phyloP scores from a whole-genome alignment of 2,329 filamentous ascomycete genomes.

The Penicillium sp. region DNA sequence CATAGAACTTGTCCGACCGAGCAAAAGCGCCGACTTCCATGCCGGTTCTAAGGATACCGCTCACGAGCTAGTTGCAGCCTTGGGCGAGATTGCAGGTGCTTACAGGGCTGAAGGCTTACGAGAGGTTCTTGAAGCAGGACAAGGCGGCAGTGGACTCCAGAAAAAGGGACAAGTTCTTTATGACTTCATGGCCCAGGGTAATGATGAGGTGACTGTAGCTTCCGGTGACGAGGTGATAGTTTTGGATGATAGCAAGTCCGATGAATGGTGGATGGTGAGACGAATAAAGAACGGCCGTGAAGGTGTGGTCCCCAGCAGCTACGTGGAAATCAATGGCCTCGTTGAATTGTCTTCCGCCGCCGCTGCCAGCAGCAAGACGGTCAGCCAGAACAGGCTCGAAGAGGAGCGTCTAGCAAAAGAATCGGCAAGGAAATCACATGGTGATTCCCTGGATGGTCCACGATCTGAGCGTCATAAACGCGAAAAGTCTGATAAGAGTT shows the following conservation, averaged over 20 bases:
- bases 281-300: conserved; percentile 88
- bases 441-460: conserved; percentile 48
- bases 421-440: conserved; percentile 63
- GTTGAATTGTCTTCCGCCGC: conserved; percentile 46
- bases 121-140: conserved; percentile 79
- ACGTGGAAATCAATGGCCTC: conserved; percentile 80
- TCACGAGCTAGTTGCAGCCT: conserved; percentile 80
- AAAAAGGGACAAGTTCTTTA: conserved; percentile 87
- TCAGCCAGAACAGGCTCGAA: conserved; percentile 74
- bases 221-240: conserved; percentile 87
- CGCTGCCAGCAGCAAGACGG: conserved; percentile 54
- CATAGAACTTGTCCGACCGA: conserved; percentile 83
- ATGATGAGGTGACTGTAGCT: conserved; percentile 91
- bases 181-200: conserved; percentile 93
- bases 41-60: conserved; percentile 96
- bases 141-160: conserved; percentile 60
- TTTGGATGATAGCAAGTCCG: conserved; percentile 83
- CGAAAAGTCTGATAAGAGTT: conserved; percentile 59
- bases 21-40: conserved; percentile 94
- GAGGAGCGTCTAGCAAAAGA: conserved; percentile 82
- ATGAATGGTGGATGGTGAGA: conserved; percentile 97
- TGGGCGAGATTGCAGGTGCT: conserved; percentile 86
- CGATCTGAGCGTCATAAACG: conserved; percentile 65
- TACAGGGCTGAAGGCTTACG: conserved; percentile 73
- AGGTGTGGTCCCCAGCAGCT: conserved; percentile 94